These are phyloP conservation scores for Cutaneotrichosporon spelunceum DNA, from an alignment of 1,284 basidiomycete genomes.

Conservation along the genomic window DNA sequence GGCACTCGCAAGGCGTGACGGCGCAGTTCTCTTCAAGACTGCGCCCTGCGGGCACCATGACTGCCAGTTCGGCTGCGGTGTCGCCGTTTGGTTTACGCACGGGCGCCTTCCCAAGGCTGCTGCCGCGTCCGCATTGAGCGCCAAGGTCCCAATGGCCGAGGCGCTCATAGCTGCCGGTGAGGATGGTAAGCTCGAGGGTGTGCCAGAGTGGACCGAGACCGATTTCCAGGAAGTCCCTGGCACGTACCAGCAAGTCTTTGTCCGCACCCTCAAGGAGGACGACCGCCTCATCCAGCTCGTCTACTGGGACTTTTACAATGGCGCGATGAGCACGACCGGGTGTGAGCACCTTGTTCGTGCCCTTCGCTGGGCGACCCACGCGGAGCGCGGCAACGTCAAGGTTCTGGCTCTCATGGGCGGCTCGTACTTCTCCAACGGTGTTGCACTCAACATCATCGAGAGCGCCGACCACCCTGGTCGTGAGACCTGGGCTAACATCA, in stretches of 20 bases:
- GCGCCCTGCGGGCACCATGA: slow-evolving; percentile 14
- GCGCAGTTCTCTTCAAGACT: slow-evolving; percentile 53
- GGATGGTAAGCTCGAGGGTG: slow-evolving; percentile 35
- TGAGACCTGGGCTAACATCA: slow-evolving; percentile 56
- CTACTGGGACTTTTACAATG: slow-evolving; percentile 55
- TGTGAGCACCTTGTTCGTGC: slow-evolving; percentile 50
- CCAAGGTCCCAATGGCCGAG: slow-evolving; percentile 52
- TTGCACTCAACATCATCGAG: slow-evolving; percentile 55
- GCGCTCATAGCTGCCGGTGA: slow-evolving; percentile 45
- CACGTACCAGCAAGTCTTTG: slow-evolving; percentile 54
- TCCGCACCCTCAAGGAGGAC: slow-evolving; percentile 44
- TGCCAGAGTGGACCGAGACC: slow-evolving; percentile 47
- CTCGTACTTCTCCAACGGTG: slow-evolving; percentile 54
- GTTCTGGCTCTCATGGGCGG: slow-evolving; percentile 52
- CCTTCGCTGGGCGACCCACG: slow-evolving; percentile 46
- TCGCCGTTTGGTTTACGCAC: slow-evolving; percentile 54
- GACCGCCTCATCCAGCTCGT: slow-evolving; percentile 46
- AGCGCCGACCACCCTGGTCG: slow-evolving; percentile 45
- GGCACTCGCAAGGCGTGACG: slow-evolving; percentile 50
- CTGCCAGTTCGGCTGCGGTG: slow-evolving; percentile 34
- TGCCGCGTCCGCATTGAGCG: slow-evolving; percentile 44
- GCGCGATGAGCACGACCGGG: slow-evolving; percentile 52
- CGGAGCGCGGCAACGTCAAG: slow-evolving; percentile 44
- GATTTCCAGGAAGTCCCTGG: slow-evolving; percentile 38
- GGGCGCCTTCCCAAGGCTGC: slow-evolving; percentile 51